Base-by-base conservation (phyloP, 352 stramenopile species). In the Paralagenidium karlingii region DNA sequence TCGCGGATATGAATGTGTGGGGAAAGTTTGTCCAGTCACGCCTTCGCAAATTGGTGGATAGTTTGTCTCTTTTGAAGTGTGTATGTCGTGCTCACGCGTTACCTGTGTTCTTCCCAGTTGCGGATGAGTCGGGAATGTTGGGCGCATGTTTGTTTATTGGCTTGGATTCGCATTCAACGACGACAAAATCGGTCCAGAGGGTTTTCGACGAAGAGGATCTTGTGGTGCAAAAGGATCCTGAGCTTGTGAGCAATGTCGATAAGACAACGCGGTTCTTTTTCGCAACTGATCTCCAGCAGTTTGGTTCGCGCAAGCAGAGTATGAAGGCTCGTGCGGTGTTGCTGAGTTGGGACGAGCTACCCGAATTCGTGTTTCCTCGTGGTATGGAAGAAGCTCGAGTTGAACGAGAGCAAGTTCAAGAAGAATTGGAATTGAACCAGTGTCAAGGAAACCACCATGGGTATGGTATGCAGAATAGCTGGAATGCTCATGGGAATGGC, bases 201-300 rank as follows among this genome's bases (percentile, higher is more conserved):
- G n/a, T n/a, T n/a, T n/a, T n/a, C n/a, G 30, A 36, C 22, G 30
- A 36, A 20, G 76, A 89, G 38, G 68, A 85, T 37, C 30, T 36
- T 16, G n/a, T n/a, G n/a, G n/a, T n/a, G n/a, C n/a, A n/a, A n/a
- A n/a, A n/a, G n/a, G 75, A 89, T 46, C 64, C 67, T 2, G 67
- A 89, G 41, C 54, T 89, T 22, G 68, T 66, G 44, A 67, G 60
- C 40, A 90, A 61, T 20, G 40, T 87, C 26, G 62, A 85, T 41
- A 69, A 81, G 28, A 84, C 73, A 8, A 87, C 85, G 44, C 74
- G 69, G 0, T 87, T 90, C 51, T 87, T 87, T 53, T 49, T 87
- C 34, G 76, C 76, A 12, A 89, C 76, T 2, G 76, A 89, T 29
- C 47, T 89, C 52, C 76, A 89, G 50, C 76, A 86, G 34, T 76